phyloP scores from a whole-genome alignment of 352 stramenopile species.

The Phytophthora fragariaefolia region DNA sequence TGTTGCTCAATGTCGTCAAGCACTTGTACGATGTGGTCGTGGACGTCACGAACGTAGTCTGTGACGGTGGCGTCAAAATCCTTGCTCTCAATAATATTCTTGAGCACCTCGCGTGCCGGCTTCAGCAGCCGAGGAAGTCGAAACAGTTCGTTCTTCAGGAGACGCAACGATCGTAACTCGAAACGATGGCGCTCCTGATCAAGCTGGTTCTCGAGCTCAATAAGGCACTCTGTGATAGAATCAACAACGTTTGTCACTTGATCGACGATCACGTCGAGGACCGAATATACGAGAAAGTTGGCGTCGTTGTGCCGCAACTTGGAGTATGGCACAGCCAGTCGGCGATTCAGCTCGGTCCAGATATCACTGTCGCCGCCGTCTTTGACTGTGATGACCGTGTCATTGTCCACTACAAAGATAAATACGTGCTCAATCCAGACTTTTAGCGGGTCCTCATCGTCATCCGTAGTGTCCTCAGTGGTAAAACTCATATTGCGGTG shows the following conservation, averaged over 20 bases:
- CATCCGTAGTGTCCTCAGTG: slow-evolving; percentile 34
- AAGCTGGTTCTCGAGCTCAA: slow-evolving; percentile 79
- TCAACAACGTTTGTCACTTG: slow-evolving; percentile 82
- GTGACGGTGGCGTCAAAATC: slow-evolving; percentile 83
- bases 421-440: slow-evolving; percentile 85
- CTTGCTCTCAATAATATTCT: slow-evolving; percentile 85
- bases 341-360: slow-evolving; percentile 74
- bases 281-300: slow-evolving; percentile 88
- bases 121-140: slow-evolving; percentile 81
- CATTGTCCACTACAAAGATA: slow-evolving; percentile 83
- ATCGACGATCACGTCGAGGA: slow-evolving; percentile 90
- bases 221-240: slow-evolving; percentile 76
- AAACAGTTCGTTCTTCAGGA: slow-evolving; percentile 85
- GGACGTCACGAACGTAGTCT: slow-evolving; percentile 86
- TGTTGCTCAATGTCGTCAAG: slow-evolving; percentile 86
- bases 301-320: slow-evolving; percentile 90
- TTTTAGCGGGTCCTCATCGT: slow-evolving; percentile 72
- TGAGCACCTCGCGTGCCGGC: slow-evolving; percentile 80
- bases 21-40: slow-evolving; percentile 83
- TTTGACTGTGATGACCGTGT: slow-evolving; percentile 90
- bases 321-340: slow-evolving; percentile 85
- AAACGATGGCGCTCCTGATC: slow-evolving; percentile 76
- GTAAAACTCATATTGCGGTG: slow-evolving; percentile 24
- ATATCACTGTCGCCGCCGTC: slow-evolving; percentile 71
- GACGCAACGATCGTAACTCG: slow-evolving; percentile 64